Conservation (phyloP, 768 basidiomycete genomes). For the Leccinum disarticulatum region DNA sequence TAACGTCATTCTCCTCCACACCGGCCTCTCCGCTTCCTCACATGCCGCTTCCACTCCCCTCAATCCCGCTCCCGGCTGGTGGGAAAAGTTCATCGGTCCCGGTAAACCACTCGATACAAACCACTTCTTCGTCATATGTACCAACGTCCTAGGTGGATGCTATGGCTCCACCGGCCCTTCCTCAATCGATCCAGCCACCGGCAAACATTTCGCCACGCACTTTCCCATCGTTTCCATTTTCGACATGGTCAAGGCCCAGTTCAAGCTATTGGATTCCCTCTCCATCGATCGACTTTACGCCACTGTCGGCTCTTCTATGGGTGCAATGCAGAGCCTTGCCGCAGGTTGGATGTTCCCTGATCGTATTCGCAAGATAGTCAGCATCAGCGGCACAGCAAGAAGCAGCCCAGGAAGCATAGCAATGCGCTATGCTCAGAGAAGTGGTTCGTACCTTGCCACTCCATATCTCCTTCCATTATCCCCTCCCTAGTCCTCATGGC, state of each 20-base stretch:
- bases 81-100: slow-evolving; percentile 98
- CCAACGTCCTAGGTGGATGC: slow-evolving; percentile 96
- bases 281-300: slow-evolving; percentile 87
- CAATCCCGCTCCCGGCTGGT: slow-evolving; percentile 91
- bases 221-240: slow-evolving; percentile 94
- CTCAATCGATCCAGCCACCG: slow-evolving; percentile 67
- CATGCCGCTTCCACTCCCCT: slow-evolving; percentile 82
- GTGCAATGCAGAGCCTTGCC: slow-evolving; percentile 96
- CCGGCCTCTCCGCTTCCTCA: slow-evolving; percentile 93
- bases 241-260: slow-evolving; percentile 97
- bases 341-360: slow-evolving; percentile 92
- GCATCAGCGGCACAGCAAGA: slow-evolving; percentile 92
- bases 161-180: slow-evolving; percentile 97
- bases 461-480: slow-evolving; percentile 1
- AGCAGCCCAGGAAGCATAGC: slow-evolving; percentile 92
- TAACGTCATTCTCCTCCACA: slow-evolving; percentile 94
- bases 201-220: slow-evolving; percentile 77
- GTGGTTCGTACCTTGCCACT: slow-evolving; percentile 53
- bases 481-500: slow-evolving; percentile 85
- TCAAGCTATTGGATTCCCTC: slow-evolving; percentile 79
- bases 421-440: slow-evolving; percentile 94
- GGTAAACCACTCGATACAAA: slow-evolving; percentile 92
- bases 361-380: slow-evolving; percentile 85
- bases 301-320: slow-evolving; percentile 94
- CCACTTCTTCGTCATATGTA: slow-evolving; percentile 90